Percentiles rank a stretch among this genome's conserved stretches.
phyloP scores from a whole-genome alignment of 2,329 filamentous ascomycete genomes.

The Stagonosporopsis rhizophila region DNA sequence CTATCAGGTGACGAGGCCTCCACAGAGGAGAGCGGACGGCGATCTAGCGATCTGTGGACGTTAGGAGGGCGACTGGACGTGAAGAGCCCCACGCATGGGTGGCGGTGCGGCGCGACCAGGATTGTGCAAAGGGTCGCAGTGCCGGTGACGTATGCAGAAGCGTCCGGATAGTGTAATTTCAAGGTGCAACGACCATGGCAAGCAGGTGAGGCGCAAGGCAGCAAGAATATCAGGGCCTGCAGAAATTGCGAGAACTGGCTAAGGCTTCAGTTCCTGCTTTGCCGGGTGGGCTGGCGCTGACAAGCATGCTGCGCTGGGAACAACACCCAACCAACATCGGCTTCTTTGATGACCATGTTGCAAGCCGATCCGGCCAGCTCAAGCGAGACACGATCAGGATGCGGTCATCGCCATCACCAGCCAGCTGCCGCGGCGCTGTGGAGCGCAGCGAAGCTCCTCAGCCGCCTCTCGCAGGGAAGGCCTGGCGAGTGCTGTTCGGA shows the following conservation, averaged over 20 bases:
- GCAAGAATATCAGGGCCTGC: conserved; percentile 3
- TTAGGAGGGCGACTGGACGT: conserved; percentile 27
- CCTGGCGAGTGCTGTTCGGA: not conserved
- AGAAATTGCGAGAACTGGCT: conserved; percentile 5
- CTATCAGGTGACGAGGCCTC: conserved; percentile 24
- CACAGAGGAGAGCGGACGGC: conserved; percentile 20
- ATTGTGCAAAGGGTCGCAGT: conserved; percentile 21
- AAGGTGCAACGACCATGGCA: conserved; percentile 21
- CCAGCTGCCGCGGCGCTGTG: not conserved
- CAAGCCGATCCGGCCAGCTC: conserved; percentile 22
- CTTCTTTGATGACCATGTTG: conserved; percentile 12
- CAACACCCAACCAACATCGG: not conserved
- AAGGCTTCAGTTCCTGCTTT: conserved; percentile 21
- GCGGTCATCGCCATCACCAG: conserved; percentile 12
- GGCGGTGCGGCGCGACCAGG: conserved; percentile 27
- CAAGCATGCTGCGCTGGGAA: not conserved
- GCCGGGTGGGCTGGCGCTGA: conserved; percentile 1
- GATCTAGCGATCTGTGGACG: conserved; percentile 23
- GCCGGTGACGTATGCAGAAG: conserved; percentile 28
- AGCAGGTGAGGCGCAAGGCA: conserved; percentile 5
- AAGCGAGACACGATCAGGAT: conserved; percentile 27
- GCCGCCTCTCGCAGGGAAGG: not conserved
- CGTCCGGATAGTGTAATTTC: conserved; percentile 23
- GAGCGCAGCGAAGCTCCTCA: not conserved
- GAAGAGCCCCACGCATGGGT: conserved; percentile 26